Evolutionary conservation across 495 filamentous ascomycete genomes (phyloP), one percentile per base, ranked within the genome.

Genomic region (Jackrogersella minutella): DNA sequence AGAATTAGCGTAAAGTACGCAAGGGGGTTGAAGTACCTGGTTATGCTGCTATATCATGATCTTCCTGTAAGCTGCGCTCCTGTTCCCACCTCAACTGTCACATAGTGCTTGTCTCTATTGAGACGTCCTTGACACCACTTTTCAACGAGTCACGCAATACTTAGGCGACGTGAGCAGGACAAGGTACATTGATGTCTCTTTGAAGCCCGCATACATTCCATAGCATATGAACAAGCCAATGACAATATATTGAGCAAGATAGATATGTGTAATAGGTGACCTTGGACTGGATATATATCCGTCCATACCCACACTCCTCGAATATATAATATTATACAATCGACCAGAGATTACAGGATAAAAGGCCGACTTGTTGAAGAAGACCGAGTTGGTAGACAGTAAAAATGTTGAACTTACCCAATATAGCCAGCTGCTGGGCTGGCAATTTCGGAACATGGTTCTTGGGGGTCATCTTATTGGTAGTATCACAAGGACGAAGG

Each of bases 361-460:
- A 16, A 13, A 51, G 2, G 36, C 19, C 10, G 44, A 8, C 44
- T 22, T 19, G 36, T 39, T 43, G 8, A 26, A 21, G 28, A 34
- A 47, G 26, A 19, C 22, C 13, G 16, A 21, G 10, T 34, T 16
- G 28, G 34, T 21, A 43, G 41, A 30, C 19, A 37, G 58, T 54
- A 13, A 44, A 62, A 70, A 62, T 13, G 28, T 19, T 10, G 43
- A 11, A 31, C 86, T 81, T 80, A 91, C 88, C 85, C 39, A 91
- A 80, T 72, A 91, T 89, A 9, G 87, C 69, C 58, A 85, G 72
- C 62, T 85, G 82, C 62, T 78, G 71, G 2, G 65, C 74, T 1
- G 83, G 82, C 68, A 84, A 62, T 64, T 79, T 82, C 14, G 81
- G 73, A 33, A 54, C 73, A 66, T 75, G 56, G n/a, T 70, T 64